A percentile compares a stretch with the other conserved stretches of the same genome.
Conservation (phyloP, 2,329 filamentous ascomycete species). For the Piedraia hortae region DNA sequence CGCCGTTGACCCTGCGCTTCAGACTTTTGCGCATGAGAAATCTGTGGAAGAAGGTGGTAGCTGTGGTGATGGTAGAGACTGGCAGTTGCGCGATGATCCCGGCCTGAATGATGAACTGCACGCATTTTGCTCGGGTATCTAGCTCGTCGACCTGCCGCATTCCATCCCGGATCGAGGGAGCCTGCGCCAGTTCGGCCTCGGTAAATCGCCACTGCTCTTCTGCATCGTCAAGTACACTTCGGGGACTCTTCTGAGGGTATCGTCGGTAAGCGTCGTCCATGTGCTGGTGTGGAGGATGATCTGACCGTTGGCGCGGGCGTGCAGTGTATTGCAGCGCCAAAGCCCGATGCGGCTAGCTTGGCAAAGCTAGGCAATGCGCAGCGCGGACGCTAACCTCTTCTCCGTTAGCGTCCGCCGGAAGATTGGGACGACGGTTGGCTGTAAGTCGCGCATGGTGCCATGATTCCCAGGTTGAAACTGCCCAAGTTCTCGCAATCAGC, state of each 20-base stretch:
- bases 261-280: conserved; percentile 11
- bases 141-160: conserved; percentile 52
- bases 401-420: no score
- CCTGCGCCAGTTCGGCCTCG: conserved; percentile 51
- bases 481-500: no score
- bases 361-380: no score
- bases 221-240: conserved; percentile 23
- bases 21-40: conserved; percentile 82
- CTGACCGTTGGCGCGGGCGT: no score
- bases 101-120: conserved; percentile 89
- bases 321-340: no score
- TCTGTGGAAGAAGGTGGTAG: conserved; percentile 80
- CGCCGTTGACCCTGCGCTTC: conserved; percentile 37
- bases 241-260: no score
- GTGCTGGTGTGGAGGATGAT: conserved; percentile 17
- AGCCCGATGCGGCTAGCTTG: no score
- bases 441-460: no score
- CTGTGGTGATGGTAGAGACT: conserved; percentile 74
- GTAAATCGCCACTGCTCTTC: conserved; percentile 74
- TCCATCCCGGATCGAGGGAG: conserved; percentile 64
- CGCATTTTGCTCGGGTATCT: conserved; percentile 58
- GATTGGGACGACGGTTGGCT: no score
- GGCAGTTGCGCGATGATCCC: conserved; percentile 79
- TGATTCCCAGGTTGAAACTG: no score
- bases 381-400: no score